Conservation (phyloP, 192 early-diverging fungal species). For the Backusella mclennaniae region DNA sequence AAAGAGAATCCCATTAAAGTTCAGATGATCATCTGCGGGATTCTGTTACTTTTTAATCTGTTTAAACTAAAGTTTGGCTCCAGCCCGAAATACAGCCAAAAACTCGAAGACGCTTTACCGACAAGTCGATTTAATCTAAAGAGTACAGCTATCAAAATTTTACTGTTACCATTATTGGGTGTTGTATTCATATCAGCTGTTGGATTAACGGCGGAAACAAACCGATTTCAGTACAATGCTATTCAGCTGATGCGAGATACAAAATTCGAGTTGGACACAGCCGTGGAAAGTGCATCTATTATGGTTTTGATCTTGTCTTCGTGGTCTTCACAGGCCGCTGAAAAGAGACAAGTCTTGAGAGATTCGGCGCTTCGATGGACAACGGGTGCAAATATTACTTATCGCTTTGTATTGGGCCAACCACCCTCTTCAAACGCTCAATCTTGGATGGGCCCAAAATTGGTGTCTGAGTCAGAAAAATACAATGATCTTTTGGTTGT, state of each 20-base stretch:
- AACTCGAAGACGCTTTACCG: conserved; percentile 27
- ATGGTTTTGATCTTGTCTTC: conserved; percentile 54
- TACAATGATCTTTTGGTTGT: conserved; percentile 54
- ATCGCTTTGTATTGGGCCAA: conserved; percentile 55
- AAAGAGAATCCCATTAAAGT: conserved; percentile 49
- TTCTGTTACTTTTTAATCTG: conserved; percentile 43
- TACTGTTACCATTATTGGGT: conserved; percentile 49
- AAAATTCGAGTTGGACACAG: conserved; percentile 25
- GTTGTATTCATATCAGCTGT: conserved; percentile 50
- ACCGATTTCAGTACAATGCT: conserved; percentile 39
- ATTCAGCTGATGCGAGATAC: conserved; percentile 27
- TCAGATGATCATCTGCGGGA: conserved; percentile 49
- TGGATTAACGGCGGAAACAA: conserved; percentile 40
- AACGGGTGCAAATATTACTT: conserved; percentile 39
- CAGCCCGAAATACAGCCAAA: conserved; percentile 36
- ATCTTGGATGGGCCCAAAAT: conserved; percentile 38
- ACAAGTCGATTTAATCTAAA: conserved; percentile 34
- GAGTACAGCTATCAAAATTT: conserved; percentile 31
- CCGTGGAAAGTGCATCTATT: conserved; percentile 15
- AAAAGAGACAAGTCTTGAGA: conserved; percentile 44
- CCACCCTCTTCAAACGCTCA: conserved; percentile 40
- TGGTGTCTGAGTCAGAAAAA: conserved; percentile 42
- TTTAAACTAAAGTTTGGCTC: conserved; percentile 32
- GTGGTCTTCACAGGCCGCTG: conserved; percentile 43
- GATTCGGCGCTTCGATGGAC: conserved; percentile 41